Base-by-base conservation (phyloP, 805 yeast species). In the Wickerhamiella kurtzmanii region DNA sequence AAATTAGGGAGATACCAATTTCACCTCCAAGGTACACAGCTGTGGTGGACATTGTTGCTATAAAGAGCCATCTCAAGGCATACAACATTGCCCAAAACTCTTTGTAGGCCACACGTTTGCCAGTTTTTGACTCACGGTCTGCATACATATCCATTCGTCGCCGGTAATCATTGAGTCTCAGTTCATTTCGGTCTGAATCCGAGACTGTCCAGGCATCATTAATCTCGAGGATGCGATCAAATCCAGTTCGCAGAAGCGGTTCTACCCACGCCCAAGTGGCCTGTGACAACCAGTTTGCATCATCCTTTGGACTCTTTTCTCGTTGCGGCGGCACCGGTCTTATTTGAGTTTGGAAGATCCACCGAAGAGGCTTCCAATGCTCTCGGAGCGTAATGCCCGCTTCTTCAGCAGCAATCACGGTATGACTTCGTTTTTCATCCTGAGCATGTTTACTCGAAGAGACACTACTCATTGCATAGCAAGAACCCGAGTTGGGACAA, bases 241-340 rank as follows among this genome's bases (percentile, higher is more conserved):
- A 58, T 3, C 63, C 61, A 1, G 55, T 50, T 3, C 54, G 53
- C 64, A 78, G 59, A 39, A 77, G 54, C 0, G 81, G 79, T 18
- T 58, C 52, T 46, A 78, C 55, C 81, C 82, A 78, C 66, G 70
- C 64, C 63, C 77, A 78, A 48, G 72, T 68, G 0, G 68, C 35
- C 48, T 59, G 60, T 17, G 72, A 69, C 8, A 75, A 44, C 8
- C 60, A 36, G 38, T 69, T 72, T 15, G 71, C 66, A 2, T 52
- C 21, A 6, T 41, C 39, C 22, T 53, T 54, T 3, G 59, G 58
- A 8, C 48, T 42, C 15, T 32, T 42, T 13, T 20, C 37, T 1
- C 60, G 53, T 32, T 39, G 37, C 2, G 44, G 48, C 0, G 63
- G 64, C 0, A 60, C 44, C 2, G 61, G 61, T 18, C 40, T 41